These are phyloP conservation scores for Colletotrichum nymphaeae DNA, from an alignment of 2,329 filamentous ascomycete genomes.

Conservation along the genomic window DNA sequence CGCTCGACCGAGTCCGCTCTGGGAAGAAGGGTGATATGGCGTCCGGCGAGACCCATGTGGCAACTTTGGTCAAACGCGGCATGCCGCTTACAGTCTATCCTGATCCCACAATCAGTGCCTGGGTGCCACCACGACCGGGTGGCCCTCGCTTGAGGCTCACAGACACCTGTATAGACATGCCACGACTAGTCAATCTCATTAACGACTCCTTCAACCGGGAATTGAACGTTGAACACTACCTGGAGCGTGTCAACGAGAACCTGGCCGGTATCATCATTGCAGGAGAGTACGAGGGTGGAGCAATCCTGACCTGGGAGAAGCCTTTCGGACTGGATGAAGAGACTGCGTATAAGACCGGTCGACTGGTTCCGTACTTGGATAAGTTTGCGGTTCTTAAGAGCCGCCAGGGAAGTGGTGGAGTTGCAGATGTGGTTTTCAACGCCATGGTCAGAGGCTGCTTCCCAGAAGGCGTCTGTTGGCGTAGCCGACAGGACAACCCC, in stretches of 20 bases:
- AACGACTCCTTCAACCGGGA: conserved; percentile 92
- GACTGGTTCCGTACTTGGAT: conserved; percentile 92
- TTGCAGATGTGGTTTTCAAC: conserved; percentile 96
- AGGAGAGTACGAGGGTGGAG: conserved; percentile 95
- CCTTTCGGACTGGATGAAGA: conserved; percentile 71
- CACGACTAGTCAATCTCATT: conserved; percentile 85
- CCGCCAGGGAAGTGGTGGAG: conserved; percentile 89
- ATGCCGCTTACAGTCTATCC: conserved; percentile 90
- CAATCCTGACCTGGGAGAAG: conserved; percentile 93
- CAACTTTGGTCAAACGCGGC: conserved; percentile 90
- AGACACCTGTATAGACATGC: conserved; percentile 84
- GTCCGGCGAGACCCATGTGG: conserved; percentile 49
- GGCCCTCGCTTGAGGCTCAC: conserved; percentile 75
- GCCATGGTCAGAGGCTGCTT: conserved; percentile 93
- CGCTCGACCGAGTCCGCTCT: conserved; percentile 71
- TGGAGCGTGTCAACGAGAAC: conserved; percentile 81
- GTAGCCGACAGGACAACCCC: conserved; percentile 88
- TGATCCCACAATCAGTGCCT: conserved; percentile 72
- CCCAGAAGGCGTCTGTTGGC: conserved; percentile 90
- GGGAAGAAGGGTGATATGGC: conserved; percentile 21
- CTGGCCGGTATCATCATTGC: conserved; percentile 94
- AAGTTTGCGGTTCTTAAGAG: conserved; percentile 95
- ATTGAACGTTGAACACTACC: conserved; percentile 85
- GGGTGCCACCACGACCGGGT: conserved; percentile 74
- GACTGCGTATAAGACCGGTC: conserved; percentile 63